Conservation (phyloP, 169 alveolate species). For the Cryptosporidium baileyi region DNA sequence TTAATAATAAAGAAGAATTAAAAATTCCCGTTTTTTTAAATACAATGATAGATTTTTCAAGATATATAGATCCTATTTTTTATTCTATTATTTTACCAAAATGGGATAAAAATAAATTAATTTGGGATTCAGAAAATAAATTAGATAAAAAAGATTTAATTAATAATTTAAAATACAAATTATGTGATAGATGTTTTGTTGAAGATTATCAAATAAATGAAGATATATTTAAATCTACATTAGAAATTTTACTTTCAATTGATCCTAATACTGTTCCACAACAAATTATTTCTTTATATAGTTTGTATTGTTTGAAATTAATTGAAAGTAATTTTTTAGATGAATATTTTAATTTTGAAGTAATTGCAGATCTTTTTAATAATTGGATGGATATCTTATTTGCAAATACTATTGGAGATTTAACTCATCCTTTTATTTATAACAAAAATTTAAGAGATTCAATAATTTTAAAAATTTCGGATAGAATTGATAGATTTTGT, state of each 20-base stretch:
- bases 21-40: slow-evolving; percentile 30
- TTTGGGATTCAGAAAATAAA: slow-evolving; percentile 9
- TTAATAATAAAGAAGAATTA: not conserved
- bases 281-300: slow-evolving; percentile 2
- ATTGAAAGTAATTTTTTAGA: no score
- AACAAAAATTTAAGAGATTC: not conserved
- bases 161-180: not conserved
- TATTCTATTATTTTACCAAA: not conserved
- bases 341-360: not conserved
- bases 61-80: not conserved
- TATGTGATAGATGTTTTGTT: not conserved
- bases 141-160: not conserved
- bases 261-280: slow-evolving; percentile 34
- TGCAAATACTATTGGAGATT: slow-evolving; percentile 17
- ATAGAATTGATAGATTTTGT: not conserved
- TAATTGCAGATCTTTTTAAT: not conserved
- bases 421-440: slow-evolving; percentile 44
- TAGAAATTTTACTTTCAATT: not conserved
- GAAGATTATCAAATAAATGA: not conserved
- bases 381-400: slow-evolving; percentile 43
- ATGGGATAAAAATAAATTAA: slow-evolving; percentile 2
- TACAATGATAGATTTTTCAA: slow-evolving; percentile 22
- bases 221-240: not conserved
- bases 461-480: slow-evolving; percentile 1
- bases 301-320: slow-evolving; percentile 9